These are phyloP conservation scores for Evernia prunastri DNA, from an alignment of 495 filamentous ascomycete species.

Conservation along the genomic window DNA sequence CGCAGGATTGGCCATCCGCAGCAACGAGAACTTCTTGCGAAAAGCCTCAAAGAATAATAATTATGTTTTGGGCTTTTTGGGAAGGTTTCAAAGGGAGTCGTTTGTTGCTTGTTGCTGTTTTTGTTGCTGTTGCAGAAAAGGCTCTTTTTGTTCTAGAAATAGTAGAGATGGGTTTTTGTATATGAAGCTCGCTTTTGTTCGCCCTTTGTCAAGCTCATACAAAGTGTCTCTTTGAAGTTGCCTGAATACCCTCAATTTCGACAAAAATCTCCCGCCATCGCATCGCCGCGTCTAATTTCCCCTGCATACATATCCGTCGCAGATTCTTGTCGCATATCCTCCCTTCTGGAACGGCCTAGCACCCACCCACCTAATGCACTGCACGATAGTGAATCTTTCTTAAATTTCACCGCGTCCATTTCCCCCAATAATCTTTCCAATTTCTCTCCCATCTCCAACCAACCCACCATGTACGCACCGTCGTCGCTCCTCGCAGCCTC, in stretches of 20 bases:
- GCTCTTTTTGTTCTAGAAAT: constrained; percentile 1
- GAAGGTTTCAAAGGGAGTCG: not conserved
- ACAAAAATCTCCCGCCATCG: not conserved
- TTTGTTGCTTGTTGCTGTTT: no score
- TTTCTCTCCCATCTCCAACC: not conserved
- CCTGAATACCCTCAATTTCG: not conserved
- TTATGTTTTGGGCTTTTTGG: not conserved
- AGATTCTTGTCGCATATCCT: not conserved
- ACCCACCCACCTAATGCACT: no score
- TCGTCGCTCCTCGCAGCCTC: constrained; percentile 1
- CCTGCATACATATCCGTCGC: constrained; percentile 3
- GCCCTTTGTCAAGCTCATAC: not conserved
- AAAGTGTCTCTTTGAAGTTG: not conserved
- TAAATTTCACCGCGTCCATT: not conserved
- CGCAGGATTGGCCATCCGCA: constrained; percentile 8
- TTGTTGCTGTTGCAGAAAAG: not conserved
- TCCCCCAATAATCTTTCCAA: no score
- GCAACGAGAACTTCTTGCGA: not conserved
- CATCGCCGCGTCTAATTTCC: not conserved
- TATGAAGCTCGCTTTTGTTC: not conserved
- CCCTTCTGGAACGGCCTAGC: not conserved
- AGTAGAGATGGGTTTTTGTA: not conserved
- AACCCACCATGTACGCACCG: not conserved
- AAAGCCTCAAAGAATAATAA: constrained; percentile 2
- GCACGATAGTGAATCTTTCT: not conserved